phyloP scores from a whole-genome alignment of 225 moss, liverwort and hornwort species.

The Marchantia paleacea region DNA sequence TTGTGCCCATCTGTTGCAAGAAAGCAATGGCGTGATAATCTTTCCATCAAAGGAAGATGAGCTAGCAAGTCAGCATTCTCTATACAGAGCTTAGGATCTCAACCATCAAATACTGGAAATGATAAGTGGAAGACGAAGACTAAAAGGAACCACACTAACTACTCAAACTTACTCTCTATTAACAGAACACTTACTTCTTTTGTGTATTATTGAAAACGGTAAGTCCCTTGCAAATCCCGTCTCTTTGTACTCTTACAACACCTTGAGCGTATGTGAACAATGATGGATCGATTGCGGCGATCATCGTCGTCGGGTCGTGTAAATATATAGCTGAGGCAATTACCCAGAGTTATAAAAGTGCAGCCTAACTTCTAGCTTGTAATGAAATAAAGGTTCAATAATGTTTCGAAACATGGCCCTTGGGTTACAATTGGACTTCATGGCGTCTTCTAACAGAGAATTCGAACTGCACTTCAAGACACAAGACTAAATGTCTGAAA shows the following conservation, averaged over 20 bases:
- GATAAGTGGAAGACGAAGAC: not conserved
- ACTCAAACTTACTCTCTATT: not conserved
- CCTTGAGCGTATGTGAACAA: conserved; percentile 70
- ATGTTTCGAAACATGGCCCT: too few relatives aligned
- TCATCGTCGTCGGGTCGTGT: conserved; percentile 93
- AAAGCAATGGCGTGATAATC: not conserved
- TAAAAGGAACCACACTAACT: too few relatives aligned
- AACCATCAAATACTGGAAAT: not conserved
- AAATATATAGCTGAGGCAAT: conserved; percentile 71
- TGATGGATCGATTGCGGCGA: conserved; percentile 89
- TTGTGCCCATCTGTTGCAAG: conserved; percentile 60
- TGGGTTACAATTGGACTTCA: too few relatives aligned
- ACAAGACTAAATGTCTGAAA: too few relatives aligned
- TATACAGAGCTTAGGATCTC: not conserved
- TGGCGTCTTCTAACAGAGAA: too few relatives aligned
- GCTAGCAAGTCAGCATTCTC: not conserved
- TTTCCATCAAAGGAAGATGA: not conserved
- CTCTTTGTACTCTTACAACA: conserved; percentile 78
- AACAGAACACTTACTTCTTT: conserved; percentile 51
- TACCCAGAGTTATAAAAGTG: too few relatives aligned
- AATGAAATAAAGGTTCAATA: too few relatives aligned
- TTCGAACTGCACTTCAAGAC: too few relatives aligned
- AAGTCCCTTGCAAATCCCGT: conserved; percentile 81
- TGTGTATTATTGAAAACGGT: conserved; percentile 69
- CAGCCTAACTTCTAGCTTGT: too few relatives aligned